Base-by-base conservation (phyloP, 345 rosid genomes). In the Iberis pinnata region DNA sequence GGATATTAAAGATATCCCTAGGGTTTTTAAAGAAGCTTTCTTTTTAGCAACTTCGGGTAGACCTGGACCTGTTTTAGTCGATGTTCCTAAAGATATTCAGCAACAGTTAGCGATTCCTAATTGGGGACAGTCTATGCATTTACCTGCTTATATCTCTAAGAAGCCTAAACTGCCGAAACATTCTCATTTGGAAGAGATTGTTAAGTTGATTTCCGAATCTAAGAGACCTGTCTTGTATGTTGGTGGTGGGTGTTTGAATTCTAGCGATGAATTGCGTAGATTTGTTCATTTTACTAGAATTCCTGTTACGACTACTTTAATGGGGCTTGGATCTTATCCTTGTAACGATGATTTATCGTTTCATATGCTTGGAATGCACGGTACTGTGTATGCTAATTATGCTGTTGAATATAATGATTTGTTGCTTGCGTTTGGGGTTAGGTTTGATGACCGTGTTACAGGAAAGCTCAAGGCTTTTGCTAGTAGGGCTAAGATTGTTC, bases 361-460 rank as follows among this genome's bases (percentile, higher is more conserved):
- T 48, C 83, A 75, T 36, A 88, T 92, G 99, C 86, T 92, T 48
- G 99, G 99, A 14, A 92, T 92, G 99, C 99, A 88, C 35, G 98
- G 98, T 13, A 85, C 97, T 3, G 95, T 92, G 37, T 85, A 70
- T 52, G 98, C 94, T 1, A 92, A 92, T 56, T 92, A 92, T 73
- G 76, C 97, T 13, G 90, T 92, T 51, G 97, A 92, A 27, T 73
- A 85, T 56, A 72, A 83, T 66, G 98, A 92, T 76, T 15, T 92
- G 61, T 67, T 92, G 67, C 84, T 92, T 33, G 97, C 98, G 0
- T 85, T 92, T 73, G 98, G 98, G 4, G 97, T 92, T 33, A 75
- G 97, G 80, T 88, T 92, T 63, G 98, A 92, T 72, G 98, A 92
- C 29, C 88, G 95, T 41, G 98, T 92, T 38, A 92, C 97, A 0